Base-by-base conservation (phyloP, 2,329 filamentous ascomycete species). In the Fusarium acutatum region DNA sequence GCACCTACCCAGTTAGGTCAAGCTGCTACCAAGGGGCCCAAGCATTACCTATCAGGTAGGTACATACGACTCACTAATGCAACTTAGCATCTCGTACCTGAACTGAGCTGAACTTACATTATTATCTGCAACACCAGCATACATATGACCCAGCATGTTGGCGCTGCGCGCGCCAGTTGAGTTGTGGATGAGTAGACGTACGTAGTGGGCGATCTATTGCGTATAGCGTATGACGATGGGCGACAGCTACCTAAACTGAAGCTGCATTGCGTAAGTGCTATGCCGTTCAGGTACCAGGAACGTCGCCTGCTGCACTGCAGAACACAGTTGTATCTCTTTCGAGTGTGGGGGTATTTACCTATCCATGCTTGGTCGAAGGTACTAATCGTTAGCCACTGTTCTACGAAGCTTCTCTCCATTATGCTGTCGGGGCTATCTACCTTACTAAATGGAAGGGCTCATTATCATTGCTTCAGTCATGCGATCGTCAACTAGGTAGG, bases 1-100 rank as follows among this genome's bases (percentile, higher is more conserved):
- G 70, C 74, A 77, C 75, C 75, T 77, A 75, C 75, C 73, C 59
- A 70, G 68, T 52, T 73, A 30, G 59, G 24, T 22, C 30, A 49
- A 49, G 54, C 30, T 49, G 50, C 35, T 22, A 53, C n/a, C 15
- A 28, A 26, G 24, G 40, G 30, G 24, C 26, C 26, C 37, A 64
- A 26, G 37, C 46, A 69, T 64, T 65, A 49, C 44, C 46, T 32
- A 65, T 63, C 20, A 26, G 18, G 56, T 26, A 49, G 15, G 56
- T 56, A 52, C 64, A 57, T 38, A 50, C 37, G 38, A 43, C 32
- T 38, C 35, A 32, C 63, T 67, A 67, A 46, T 59, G 44, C 49
- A 62, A 62, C 46, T 61, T 68, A 44, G 63, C 38, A 69, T 38
- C 64, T 66, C 67, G 58, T 76, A 59, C 69, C 72, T 71, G 67